Conservation (phyloP, 1,284 basidiomycete genomes). For the Mrakiaceae sp. region DNA sequence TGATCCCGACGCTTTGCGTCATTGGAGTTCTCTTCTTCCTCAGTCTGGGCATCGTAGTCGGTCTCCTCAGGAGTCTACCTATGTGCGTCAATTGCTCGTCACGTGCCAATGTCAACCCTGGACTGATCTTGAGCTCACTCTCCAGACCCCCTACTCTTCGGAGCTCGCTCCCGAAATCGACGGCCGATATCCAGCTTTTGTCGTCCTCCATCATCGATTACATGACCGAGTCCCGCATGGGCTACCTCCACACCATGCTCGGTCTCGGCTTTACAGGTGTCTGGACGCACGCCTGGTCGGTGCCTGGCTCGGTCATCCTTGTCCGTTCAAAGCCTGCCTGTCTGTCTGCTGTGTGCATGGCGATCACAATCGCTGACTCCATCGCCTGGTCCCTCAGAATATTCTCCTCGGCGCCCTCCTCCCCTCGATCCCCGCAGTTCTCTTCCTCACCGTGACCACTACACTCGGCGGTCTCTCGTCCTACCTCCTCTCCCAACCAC, state of each 20-base stretch:
- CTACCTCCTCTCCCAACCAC: slow-evolving; percentile 63
- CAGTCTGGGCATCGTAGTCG: slow-evolving; percentile 29
- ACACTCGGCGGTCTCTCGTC: slow-evolving; percentile 72
- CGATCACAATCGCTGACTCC: background rate
- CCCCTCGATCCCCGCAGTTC: slow-evolving; percentile 62
- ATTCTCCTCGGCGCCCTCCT: slow-evolving; percentile 78
- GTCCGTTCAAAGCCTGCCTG: background rate
- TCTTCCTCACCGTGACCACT: slow-evolving; percentile 67
- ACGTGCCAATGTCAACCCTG: background rate
- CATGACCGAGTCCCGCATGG: slow-evolving; percentile 29
- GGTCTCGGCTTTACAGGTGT: slow-evolving; percentile 72
- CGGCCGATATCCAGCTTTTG: slow-evolving; percentile 34
- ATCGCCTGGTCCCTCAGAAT: slow-evolving; percentile 46
- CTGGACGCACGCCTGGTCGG: slow-evolving; percentile 91
- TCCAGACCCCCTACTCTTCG: slow-evolving; percentile 9
- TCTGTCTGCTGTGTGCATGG: background rate
- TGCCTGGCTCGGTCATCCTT: slow-evolving; percentile 80
- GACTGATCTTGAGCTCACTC: slow-evolving; percentile 5
- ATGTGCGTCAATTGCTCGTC: slow-evolving; percentile 28
- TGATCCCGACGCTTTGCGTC: slow-evolving; percentile 33
- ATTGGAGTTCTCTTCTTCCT: slow-evolving; percentile 30
- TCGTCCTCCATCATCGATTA: slow-evolving; percentile 34
- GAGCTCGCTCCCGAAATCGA: slow-evolving; percentile 29
- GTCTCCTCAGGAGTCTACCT: slow-evolving; percentile 30
- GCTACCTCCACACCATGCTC: slow-evolving; percentile 43